Percentiles rank a stretch among this genome's conserved stretches.
Conservation (phyloP, 305 asterid genomes). For the Plantago rigida region DNA sequence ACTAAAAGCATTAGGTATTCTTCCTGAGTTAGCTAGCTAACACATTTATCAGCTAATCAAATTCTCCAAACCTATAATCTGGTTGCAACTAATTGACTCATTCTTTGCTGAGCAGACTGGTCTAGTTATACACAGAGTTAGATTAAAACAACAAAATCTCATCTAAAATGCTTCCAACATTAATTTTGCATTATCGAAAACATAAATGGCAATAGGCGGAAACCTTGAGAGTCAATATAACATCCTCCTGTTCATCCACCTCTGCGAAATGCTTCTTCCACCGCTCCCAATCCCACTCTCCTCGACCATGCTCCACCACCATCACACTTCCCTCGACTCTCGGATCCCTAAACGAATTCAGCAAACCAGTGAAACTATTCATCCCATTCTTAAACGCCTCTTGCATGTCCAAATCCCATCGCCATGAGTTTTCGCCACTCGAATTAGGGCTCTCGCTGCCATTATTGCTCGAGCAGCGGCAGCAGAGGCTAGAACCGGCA, state of each 20-base stretch:
- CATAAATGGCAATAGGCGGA: neutral
- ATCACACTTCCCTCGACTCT: constrained; percentile 27
- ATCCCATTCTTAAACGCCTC: constrained; percentile 51
- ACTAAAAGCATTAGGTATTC: too few species aligned
- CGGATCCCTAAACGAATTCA: constrained; percentile 41
- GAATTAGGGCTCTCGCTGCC: constrained; percentile 36
- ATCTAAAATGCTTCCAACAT: neutral
- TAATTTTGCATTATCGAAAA: too few species aligned
- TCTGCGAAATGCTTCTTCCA: constrained; percentile 72
- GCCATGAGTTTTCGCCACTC: constrained; percentile 36
- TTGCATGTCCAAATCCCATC: constrained; percentile 64
- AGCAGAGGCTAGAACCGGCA: constrained; percentile 37
- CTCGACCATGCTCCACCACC: constrained; percentile 29
- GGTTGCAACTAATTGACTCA: too few species aligned
- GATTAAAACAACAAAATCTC: neutral
- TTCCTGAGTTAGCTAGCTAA: too few species aligned
- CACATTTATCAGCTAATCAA: neutral
- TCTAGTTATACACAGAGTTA: too few species aligned
- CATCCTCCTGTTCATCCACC: constrained; percentile 79
- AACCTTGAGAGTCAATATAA: constrained; percentile 67
- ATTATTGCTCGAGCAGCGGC: constrained; percentile 39
- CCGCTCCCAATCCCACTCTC: constrained; percentile 88
- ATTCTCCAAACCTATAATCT: neutral
- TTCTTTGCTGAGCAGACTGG: too few species aligned
- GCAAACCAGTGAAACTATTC: constrained; percentile 42